phyloP scores from a whole-genome alignment of 1,284 basidiomycete species.

The Peniophora sp. region DNA sequence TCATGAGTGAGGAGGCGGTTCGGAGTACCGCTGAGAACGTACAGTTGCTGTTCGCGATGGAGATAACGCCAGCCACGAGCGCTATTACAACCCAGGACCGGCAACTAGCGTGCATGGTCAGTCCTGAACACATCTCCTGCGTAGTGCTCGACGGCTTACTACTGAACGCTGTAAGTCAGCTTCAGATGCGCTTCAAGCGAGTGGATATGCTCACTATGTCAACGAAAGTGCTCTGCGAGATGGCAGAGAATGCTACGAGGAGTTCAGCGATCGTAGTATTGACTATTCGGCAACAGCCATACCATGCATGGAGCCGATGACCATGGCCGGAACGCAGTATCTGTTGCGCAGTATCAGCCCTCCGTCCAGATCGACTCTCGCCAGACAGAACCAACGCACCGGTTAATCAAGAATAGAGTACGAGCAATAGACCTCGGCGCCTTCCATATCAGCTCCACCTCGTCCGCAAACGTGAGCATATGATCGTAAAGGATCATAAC shows the following conservation, averaged over 20 bases:
- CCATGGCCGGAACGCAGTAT: no score
- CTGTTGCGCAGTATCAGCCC: no score
- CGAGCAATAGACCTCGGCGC: constrained; percentile 33
- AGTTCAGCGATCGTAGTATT: no score
- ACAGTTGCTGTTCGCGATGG: constrained; percentile 33
- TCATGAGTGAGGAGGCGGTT: background rate
- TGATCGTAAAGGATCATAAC: constrained; percentile 39
- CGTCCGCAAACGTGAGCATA: constrained; percentile 35
- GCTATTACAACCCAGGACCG: constrained; percentile 24
- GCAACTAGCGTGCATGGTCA: constrained; percentile 21
- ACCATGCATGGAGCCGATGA: no score
- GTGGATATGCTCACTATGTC: constrained; percentile 12
- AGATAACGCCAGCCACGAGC: constrained; percentile 25
- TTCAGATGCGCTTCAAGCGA: no score
- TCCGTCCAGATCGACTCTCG: no score
- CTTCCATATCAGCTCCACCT: constrained; percentile 38
- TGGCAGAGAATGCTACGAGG: background rate
- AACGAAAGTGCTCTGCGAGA: constrained; percentile 1
- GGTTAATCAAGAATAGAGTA: constrained; percentile 34
- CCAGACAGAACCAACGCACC: constrained; percentile 21
- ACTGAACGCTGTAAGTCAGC: no score
- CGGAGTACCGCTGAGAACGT: constrained; percentile 8
- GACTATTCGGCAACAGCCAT: no score
- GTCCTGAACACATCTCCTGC: background rate
- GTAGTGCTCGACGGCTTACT: no score